These are phyloP conservation scores for Termitomyces titanicus DNA, from an alignment of 768 basidiomycete species.

Conservation along the genomic window DNA sequence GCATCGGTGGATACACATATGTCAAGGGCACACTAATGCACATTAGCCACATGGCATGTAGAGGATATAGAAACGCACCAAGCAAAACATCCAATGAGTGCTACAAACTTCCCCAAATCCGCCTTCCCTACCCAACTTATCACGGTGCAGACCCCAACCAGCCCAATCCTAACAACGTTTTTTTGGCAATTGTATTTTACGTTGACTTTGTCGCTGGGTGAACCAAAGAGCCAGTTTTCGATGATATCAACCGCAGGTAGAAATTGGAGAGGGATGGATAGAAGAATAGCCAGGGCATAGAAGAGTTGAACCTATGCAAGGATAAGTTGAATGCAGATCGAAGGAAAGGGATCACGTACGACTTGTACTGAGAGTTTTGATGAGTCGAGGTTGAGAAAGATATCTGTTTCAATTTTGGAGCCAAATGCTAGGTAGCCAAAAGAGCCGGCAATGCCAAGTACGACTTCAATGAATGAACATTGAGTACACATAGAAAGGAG, in stretches of 20 bases:
- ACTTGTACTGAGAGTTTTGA: conserved; percentile 85
- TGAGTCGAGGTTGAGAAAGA: conserved; percentile 88
- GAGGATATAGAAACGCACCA: conserved; percentile 53
- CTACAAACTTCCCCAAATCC: conserved; percentile 96
- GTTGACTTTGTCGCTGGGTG: conserved; percentile 78
- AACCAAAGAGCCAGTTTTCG: conserved; percentile 88
- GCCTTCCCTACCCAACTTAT: conserved; percentile 82
- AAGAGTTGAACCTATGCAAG: conserved; percentile 66
- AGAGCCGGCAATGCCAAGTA: conserved; percentile 85
- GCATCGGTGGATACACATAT: conserved; percentile 90
- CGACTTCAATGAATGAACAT: conserved; percentile 35
- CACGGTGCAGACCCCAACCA: conserved; percentile 74
- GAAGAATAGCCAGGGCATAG: conserved; percentile 89
- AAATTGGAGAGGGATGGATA: conserved; percentile 93
- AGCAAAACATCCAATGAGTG: conserved; percentile 89
- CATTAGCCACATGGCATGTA: background rate
- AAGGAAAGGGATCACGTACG: conserved; percentile 38
- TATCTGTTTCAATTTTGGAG: conserved; percentile 83
- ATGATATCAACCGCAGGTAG: conserved; percentile 97
- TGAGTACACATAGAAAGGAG: background rate
- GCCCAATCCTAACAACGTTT: conserved; percentile 75
- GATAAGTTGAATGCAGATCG: conserved; percentile 2
- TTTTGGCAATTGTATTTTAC: conserved; percentile 89
- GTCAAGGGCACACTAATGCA: conserved; percentile 78
- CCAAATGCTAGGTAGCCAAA: conserved; percentile 90